Base-by-base conservation (phyloP, 2,329 filamentous ascomycete genomes). In the Lachnum nothofagi region DNA sequence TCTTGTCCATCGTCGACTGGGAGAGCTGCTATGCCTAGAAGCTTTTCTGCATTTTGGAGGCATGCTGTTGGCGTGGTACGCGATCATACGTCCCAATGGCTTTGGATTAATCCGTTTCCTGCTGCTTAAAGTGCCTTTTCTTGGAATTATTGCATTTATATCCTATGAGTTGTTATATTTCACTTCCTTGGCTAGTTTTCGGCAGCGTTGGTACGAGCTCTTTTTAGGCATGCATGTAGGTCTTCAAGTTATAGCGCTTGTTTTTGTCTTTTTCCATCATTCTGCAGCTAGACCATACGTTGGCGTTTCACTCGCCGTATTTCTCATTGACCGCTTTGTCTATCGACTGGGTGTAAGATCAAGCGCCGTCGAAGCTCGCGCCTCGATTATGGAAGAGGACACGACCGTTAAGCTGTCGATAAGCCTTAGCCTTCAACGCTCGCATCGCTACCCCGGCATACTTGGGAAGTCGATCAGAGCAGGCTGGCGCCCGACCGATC, bases 1-100 rank as follows among this genome's bases (percentile, higher is more conserved):
- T 60, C 76, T 85, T 39, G 75, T 85, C 47, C 82, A 86, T 61
- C 77, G 82, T 29, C 72, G 81, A 4, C 70, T 84, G 1, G 81
- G 82, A 20, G 80, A 84, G 62, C 62, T 78, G 23, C 71, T 84
- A 65, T 83, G 79, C 60, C 64, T 82, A n/a, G 69, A 77, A 33
- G 80, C 79, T 2, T 56, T 78, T 0, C 52, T 83, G 0, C 82
- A 86, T 56, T 71, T 73, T 27, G 58, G 64, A 4, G 73, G 75
- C 20, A 82, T 85, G 74, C 47, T 81, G 1, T 54, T 67, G 2
- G 68, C 72, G 5, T 85, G 77, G 76, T 77, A 77, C 54, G 69
- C 72, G 0, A 57, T 75, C 38, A 65, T 83, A 2, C 66, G 70
- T 3, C 74, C 72, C 0, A 59, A 70, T 1, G 79, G 77, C 52